These are phyloP conservation scores for Exophiala sp. DNA, from an alignment of 2,329 filamentous ascomycete species.

Conservation along the genomic window DNA sequence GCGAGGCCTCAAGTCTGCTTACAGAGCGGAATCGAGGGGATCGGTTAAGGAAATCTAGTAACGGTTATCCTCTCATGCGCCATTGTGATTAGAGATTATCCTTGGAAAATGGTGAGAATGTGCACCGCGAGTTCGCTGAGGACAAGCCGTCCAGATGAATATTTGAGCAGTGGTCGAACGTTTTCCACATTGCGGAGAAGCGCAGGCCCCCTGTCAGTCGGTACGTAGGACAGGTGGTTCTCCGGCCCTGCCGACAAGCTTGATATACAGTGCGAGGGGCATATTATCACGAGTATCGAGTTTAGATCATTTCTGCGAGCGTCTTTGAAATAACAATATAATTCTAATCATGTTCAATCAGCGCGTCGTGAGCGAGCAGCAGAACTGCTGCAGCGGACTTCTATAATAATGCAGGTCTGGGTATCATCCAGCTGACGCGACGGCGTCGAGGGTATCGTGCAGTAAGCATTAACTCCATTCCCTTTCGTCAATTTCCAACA, in stretches of 20 bases:
- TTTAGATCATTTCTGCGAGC: no score
- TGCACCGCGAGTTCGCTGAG: background rate
- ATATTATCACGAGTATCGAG: no score
- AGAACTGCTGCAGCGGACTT: background rate
- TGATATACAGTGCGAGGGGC: no score
- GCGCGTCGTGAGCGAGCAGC: background rate
- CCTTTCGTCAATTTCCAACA: background rate
- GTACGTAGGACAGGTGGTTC: background rate
- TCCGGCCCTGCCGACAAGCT: background rate
- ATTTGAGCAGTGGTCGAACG: background rate
- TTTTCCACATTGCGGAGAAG: constrained; percentile 7
- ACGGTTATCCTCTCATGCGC: background rate
- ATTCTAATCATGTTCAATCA: background rate
- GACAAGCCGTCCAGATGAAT: background rate
- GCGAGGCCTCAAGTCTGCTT: background rate
- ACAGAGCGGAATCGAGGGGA: background rate
- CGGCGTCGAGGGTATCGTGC: constrained; percentile 12
- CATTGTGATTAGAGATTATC: background rate
- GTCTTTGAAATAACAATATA: background rate
- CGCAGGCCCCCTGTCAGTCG: no score
- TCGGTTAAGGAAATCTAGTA: background rate
- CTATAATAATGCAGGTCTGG: constrained; percentile 11
- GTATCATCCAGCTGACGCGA: constrained; percentile 11
- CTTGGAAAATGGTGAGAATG: no score
- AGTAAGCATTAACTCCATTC: constrained; percentile 5